Conservation (phyloP, 164 flowering plant genomes). For the Chloranthus sessilifolius region DNA sequence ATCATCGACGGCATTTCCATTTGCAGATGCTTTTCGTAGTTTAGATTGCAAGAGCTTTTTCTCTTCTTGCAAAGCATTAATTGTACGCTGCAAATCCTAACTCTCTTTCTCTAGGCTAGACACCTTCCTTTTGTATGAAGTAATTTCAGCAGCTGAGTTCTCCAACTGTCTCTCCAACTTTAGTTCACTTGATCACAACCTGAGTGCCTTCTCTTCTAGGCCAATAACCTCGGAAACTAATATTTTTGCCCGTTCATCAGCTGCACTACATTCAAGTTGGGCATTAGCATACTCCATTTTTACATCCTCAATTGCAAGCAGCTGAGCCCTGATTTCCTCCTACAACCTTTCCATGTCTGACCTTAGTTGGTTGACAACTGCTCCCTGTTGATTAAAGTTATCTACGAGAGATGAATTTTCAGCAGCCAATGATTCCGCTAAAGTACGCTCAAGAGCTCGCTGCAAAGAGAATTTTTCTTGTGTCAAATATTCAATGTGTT, state of each 20-base stretch:
- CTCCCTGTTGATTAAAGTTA: constrained; percentile 90
- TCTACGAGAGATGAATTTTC: constrained; percentile 93
- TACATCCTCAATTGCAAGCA: constrained; percentile 84
- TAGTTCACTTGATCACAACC: constrained; percentile 86
- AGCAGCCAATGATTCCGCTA: constrained; percentile 84
- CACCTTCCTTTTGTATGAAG: constrained; percentile 69
- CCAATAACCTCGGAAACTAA: constrained; percentile 96
- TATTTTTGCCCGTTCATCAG: constrained; percentile 92
- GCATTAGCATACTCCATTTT: constrained; percentile 74
- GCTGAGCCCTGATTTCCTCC: constrained; percentile 61
- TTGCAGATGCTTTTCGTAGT: constrained; percentile 52
- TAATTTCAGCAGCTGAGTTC: constrained; percentile 59
- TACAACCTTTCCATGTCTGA: constrained; percentile 73
- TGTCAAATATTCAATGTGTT: constrained; percentile 98
- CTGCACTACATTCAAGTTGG: constrained; percentile 89
- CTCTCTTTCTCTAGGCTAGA: constrained; percentile 80
- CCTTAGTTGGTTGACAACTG: constrained; percentile 70
- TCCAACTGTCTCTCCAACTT: constrained; percentile 92
- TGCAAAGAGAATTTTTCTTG: constrained; percentile 96
- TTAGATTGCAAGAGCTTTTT: constrained; percentile 71
- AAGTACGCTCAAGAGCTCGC: constrained; percentile 73
- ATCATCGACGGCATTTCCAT: constrained; percentile 33
- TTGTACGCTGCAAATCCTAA: constrained; percentile 67
- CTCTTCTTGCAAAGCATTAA: constrained; percentile 90
- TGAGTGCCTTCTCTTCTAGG: constrained; percentile 97